Base-by-base conservation (phyloP, 768 basidiomycete species). In the Panus rudis region DNA sequence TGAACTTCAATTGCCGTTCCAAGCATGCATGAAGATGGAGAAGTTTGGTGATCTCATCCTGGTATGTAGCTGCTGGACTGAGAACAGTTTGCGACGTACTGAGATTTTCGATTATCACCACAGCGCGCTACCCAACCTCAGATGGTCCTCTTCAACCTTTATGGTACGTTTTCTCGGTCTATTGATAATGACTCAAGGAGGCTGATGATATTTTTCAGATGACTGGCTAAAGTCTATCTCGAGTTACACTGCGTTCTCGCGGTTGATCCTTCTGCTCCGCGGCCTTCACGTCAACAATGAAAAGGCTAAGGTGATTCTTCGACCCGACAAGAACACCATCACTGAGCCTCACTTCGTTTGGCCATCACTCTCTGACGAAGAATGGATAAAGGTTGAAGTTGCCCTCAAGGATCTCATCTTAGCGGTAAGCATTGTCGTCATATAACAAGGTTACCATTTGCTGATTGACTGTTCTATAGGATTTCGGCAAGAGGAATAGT, bases 11-110 rank as follows among this genome's bases (percentile, higher is more conserved):
- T 70, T 98, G 45, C 96, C 96, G 0, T 99, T 99, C 92, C 94
- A 98, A 66, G 94, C 96, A 13, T 94, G 92, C 55, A 92, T 99
- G 90, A 98, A 98, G 73, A 93, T 98, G 85, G 96, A 99, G 76
- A 97, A 98, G 66, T 98, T 99, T 53, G 96, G 96, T 69, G 96
- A 99, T 62, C 71, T 99, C 49, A 97, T 97, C 52, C 63, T 97
- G 61, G 84, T 83, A 58, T 40, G 73, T 54, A 24, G 14, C 25
- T 21, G 30, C 28, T 6, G 22, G 27, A 3, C n/a, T 28, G 16
- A 14, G 16, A 25, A 12, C 17, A 19, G 41, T 6, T 26, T 41
- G 33, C 7, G 5, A 13, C n/a, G n/a, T n/a, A n/a, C 22, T 28
- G 3, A 33, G 28, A 12, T 31, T 28, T 42, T 25, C 32, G 33